Conservation (phyloP, 441 rosid species). For the Aquilaria agallochum region DNA sequence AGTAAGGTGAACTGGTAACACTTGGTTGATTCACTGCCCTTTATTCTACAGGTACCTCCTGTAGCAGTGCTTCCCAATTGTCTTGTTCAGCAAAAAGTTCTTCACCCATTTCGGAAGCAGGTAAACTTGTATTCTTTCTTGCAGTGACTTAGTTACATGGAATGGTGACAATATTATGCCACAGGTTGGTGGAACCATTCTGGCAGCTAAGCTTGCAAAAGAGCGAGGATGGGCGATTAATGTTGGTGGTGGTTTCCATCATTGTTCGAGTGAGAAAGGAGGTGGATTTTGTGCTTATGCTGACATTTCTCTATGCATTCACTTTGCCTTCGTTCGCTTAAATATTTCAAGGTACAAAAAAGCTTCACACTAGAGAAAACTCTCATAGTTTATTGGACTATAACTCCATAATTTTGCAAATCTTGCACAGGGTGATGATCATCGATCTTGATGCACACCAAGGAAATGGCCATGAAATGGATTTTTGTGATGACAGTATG, state of each 20-base stretch:
- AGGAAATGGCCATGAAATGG: conserved; percentile 96
- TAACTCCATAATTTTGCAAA: conserved; percentile 19
- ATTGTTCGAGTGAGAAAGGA: conserved; percentile 76
- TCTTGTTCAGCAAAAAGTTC: conserved; percentile 76
- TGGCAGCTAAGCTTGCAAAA: conserved; percentile 87
- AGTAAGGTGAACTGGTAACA: not conserved
- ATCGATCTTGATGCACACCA: conserved; percentile 99
- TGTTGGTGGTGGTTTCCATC: conserved; percentile 98
- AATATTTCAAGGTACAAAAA: conserved; percentile 60
- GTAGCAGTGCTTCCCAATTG: conserved; percentile 73
- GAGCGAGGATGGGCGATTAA: conserved; percentile 96
- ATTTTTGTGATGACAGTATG: conserved; percentile 76
- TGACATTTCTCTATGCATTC: conserved; percentile 89
- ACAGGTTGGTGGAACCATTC: conserved; percentile 90
- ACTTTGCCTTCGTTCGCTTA: conserved; percentile 64
- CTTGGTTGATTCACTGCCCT: conserved; percentile 18
- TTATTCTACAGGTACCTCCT: conserved; percentile 68
- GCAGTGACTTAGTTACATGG: conserved; percentile 3
- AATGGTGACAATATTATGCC: conserved; percentile 13
- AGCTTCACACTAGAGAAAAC: conserved; percentile 10
- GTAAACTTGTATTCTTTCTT: conserved; percentile 23
- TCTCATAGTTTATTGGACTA: conserved; percentile 7
- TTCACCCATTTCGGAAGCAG: conserved; percentile 83
- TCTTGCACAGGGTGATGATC: conserved; percentile 76
- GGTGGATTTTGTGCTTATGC: conserved; percentile 96